Base-by-base conservation (phyloP, 2,329 filamentous ascomycete genomes). In the Penicillium sp. region DNA sequence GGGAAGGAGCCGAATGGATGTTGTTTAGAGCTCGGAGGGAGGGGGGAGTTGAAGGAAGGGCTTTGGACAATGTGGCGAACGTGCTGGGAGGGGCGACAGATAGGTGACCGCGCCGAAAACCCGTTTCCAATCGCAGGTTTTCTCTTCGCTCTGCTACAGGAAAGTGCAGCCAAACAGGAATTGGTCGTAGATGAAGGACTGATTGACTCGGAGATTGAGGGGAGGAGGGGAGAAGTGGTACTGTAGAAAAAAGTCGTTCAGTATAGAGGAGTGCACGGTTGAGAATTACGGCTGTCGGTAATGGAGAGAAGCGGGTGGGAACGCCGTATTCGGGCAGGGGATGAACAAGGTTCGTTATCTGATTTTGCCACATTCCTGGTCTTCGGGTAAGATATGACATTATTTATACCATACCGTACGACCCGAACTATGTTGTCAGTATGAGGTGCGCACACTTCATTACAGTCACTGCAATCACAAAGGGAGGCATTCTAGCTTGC, bases 291-390 rank as follows among this genome's bases (percentile, higher is more conserved):
- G 58, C 40, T 22, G 54, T 40, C 49, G 49, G 55, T 35, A 41
- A 50, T 50, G 50, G 55, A 50, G 55, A 36, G 19, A 50, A n/a
- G 55, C 43, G 44, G 54, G 51, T 37, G n/a, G 13, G 37, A 27
- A 51, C 43, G 43, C 54, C 47, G 51, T 33, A 58, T 54, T 55
- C 36, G 50, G 55, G 50, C 39, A 43, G 19, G 47, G 54, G 57
- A 47, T 64, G 22, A n/a, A n/a, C 22, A 27, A 46, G 31, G 24
- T 46, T 46, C 14, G 43, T 46, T 64, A 64, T 62, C 60, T 55
- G 62, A 64, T 64, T 61, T 62, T 62, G 62, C 60, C 62, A 64
- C 61, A 61, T 62, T 60, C 58, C n/a, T 44, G 19, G 36, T 53
- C 46, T 40, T 24, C 33, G 46, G 54, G 54, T 50, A 49, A 41